Base-by-base conservation (phyloP, 306 rosid species). In the Pterocarpus macrocarpus region DNA sequence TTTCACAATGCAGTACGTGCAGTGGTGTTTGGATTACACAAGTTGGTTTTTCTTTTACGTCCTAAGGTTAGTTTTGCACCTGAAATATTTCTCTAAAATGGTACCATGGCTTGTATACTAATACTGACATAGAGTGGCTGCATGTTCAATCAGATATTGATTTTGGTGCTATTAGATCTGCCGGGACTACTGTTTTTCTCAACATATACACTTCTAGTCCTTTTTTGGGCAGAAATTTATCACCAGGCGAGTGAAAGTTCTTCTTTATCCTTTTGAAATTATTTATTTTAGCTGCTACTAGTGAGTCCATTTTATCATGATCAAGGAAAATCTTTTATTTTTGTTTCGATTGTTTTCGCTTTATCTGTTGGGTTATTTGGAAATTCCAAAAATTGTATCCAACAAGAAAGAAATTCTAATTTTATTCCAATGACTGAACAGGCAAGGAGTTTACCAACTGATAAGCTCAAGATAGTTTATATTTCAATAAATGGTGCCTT, bases 141-240 rank as follows among this genome's bases (percentile, higher is more conserved):
- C 43, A 6, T 90, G 50, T 79, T 87, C 80, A 68, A 82, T 87
- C 86, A 95, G 99, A 98, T 88, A 4, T 73, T 93, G 38, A 69
- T 86, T 74, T 87, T 77, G 85, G 89, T 87, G 64, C 74, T 92
- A 38, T 61, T 92, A 86, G 94, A 95, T 83, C 92, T 95, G 53
- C 99, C 99, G 0, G 99, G 99, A 66, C 88, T 95, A 53, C 85
- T 95, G 3, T 95, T 95, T 84, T 93, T 95, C 90, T 90, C 99
- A 13, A 91, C 99, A 8, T 95, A 91, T 82, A 93, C 99, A 13
- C 96, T 95, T 76, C 88, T 95, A 45, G 99, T 88, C 78, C 97
- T 95, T 76, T 95, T 95, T 68, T 95, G 98, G 98, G 98, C 99
- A 58, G 98, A 95, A 87, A 95, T 95, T 76, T 92, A 95, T 89